phyloP scores from a whole-genome alignment of 2,329 filamentous ascomycete genomes.

The Clarireedia monteithiana region DNA sequence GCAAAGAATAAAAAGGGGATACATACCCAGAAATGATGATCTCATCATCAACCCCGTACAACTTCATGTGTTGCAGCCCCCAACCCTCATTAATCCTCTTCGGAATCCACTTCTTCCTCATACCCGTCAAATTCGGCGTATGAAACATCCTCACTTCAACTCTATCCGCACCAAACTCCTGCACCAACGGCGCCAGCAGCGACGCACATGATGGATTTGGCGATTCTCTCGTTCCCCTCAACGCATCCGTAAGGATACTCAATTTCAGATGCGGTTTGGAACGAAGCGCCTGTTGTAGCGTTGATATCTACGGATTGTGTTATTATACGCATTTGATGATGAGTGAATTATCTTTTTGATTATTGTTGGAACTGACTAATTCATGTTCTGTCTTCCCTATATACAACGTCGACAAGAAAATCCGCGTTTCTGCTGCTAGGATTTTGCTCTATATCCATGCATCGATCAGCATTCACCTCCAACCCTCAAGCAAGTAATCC shows the following conservation, averaged over 20 bases:
- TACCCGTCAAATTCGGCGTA: slow-evolving; percentile 85
- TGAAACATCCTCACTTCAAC: slow-evolving; percentile 97
- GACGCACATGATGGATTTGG: slow-evolving; percentile 83
- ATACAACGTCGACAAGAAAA: slow-evolving; percentile 94
- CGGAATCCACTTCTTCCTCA: slow-evolving; percentile 77
- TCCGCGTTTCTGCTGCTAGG: slow-evolving; percentile 63
- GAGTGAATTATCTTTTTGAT: background rate
- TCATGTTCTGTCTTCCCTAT: slow-evolving; percentile 92
- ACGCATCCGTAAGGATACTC: slow-evolving; percentile 83
- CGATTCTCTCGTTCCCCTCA: slow-evolving; percentile 85
- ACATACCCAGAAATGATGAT: slow-evolving; percentile 82
- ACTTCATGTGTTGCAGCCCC: slow-evolving; percentile 98
- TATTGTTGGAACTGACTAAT: slow-evolving; percentile 43
- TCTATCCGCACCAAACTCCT: slow-evolving; percentile 73
- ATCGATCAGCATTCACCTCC: slow-evolving; percentile 21
- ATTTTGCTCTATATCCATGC: slow-evolving; percentile 61
- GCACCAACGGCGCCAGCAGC: slow-evolving; percentile 72
- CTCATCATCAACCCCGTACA: slow-evolving; percentile 92
- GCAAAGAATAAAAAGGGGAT: background rate
- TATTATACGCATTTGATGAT: background rate
- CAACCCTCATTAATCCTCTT: slow-evolving; percentile 94
- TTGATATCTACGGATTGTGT: slow-evolving; percentile 50
- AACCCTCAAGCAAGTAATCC: slow-evolving; percentile 7
- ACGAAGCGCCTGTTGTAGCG: slow-evolving; percentile 66
- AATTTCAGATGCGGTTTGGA: slow-evolving; percentile 69